Percentiles rank a stretch among this genome's conserved stretches.
phyloP scores from a whole-genome alignment of 192 early-diverging fungal genomes.

The Coemansia sp. region DNA sequence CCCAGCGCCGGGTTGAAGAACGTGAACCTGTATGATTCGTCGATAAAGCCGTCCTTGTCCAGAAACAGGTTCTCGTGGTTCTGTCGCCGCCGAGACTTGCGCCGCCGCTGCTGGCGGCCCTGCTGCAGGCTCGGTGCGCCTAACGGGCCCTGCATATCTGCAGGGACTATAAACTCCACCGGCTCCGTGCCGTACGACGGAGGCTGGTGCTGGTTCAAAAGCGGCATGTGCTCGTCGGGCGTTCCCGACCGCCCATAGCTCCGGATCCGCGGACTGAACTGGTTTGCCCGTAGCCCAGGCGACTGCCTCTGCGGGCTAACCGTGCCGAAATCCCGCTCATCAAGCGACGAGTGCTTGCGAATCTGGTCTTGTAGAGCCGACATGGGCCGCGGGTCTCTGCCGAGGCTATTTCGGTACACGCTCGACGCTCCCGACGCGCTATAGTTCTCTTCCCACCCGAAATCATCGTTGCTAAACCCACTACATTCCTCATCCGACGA shows the following conservation, averaged over 20 bases:
- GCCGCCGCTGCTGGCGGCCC: neutral
- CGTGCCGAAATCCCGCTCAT: neutral
- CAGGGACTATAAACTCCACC: conserved; percentile 21
- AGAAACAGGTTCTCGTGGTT: conserved; percentile 48
- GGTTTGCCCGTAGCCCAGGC: neutral
- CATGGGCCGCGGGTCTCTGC: neutral
- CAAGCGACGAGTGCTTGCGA: neutral
- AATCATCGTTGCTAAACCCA: conserved; percentile 8
- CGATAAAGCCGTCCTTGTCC: conserved; percentile 49
- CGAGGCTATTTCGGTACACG: neutral
- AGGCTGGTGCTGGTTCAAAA: conserved; percentile 11
- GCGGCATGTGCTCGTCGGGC: conserved; percentile 21
- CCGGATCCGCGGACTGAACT: conserved; percentile 9
- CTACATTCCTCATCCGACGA: conserved; percentile 28
- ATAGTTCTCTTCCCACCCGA: conserved; percentile 28
- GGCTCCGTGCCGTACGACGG: conserved; percentile 2
- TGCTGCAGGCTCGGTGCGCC: neutral
- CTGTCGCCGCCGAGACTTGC: conserved; percentile 3
- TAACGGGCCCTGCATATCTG: conserved; percentile 14
- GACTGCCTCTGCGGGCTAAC: neutral
- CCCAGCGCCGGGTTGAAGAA: conserved; percentile 64
- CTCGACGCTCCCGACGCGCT: conserved; percentile 3
- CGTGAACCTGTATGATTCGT: conserved; percentile 58
- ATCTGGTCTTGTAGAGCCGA: neutral
- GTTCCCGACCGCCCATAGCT: neutral